A percentile compares a stretch with the other conserved stretches of the same genome.
These are phyloP conservation scores for Stagonosporopsis rhizophila DNA, from an alignment of 2,329 filamentous ascomycete genomes.

Conservation along the genomic window DNA sequence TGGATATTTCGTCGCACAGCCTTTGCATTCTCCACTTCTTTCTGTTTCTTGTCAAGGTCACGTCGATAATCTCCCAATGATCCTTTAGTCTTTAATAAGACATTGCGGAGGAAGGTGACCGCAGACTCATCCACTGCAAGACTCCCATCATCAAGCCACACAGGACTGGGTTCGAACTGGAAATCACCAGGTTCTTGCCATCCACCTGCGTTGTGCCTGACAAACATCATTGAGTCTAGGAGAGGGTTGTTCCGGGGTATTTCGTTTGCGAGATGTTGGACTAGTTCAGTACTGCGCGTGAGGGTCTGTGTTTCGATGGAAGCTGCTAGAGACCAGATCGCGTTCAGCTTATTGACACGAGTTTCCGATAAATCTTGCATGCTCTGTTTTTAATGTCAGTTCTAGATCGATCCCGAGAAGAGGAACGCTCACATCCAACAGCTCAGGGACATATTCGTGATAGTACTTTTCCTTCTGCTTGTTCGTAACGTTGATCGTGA, in stretches of 20 bases:
- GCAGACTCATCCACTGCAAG: slow-evolving; percentile 88
- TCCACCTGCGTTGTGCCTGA: slow-evolving; percentile 82
- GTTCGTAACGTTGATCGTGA: slow-evolving; percentile 95
- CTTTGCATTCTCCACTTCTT: slow-evolving; percentile 82
- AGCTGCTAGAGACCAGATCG: slow-evolving; percentile 81
- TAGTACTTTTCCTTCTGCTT: slow-evolving; percentile 98
- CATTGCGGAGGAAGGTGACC: slow-evolving; percentile 89
- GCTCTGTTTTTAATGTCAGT: slow-evolving; percentile 52
- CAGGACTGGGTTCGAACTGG: slow-evolving; percentile 88
- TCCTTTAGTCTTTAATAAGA: slow-evolving; percentile 87
- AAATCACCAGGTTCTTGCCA: slow-evolving; percentile 88
- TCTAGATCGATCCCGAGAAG: neutral
- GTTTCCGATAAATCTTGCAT: slow-evolving; percentile 94
- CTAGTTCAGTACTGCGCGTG: slow-evolving; percentile 72
- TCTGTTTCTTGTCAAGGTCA: slow-evolving; percentile 84
- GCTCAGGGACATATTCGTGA: slow-evolving; percentile 92
- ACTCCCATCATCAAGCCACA: slow-evolving; percentile 91
- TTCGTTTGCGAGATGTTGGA: slow-evolving; percentile 77
- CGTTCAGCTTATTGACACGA: slow-evolving; percentile 81
- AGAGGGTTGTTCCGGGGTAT: slow-evolving; percentile 87
- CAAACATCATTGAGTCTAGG: slow-evolving; percentile 97
- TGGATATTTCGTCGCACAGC: slow-evolving; percentile 76
- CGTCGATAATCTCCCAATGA: slow-evolving; percentile 80
- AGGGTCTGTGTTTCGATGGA: slow-evolving; percentile 82
- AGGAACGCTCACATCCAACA: slow-evolving; percentile 73